Percentiles rank a stretch among this genome's conserved stretches.
Evolutionary conservation across 106 monocot species (phyloP).

Genomic region (Acorus calamus): DNA sequence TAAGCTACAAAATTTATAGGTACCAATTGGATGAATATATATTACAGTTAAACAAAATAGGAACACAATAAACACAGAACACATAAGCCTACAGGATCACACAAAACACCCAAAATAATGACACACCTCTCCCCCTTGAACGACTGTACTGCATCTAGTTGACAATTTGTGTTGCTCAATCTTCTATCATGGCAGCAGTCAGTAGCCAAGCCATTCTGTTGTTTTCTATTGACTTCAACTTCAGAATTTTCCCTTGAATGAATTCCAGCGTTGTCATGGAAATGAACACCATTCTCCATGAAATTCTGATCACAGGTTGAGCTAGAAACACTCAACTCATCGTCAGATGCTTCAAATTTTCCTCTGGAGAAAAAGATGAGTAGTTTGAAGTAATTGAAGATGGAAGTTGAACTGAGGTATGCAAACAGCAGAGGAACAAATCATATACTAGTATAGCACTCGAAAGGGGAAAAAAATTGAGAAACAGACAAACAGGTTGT

Average conservation of each 20-base stretch:
- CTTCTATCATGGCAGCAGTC: slow-evolving; percentile 9
- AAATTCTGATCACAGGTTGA: slow-evolving; percentile 5
- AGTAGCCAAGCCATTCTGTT: background rate
- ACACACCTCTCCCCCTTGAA: slow-evolving; percentile 20
- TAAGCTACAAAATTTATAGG: too few relatives aligned
- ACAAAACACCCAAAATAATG: background rate
- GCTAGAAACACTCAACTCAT: slow-evolving; percentile 7
- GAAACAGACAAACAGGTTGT: too few relatives aligned
- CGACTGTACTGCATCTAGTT: slow-evolving; percentile 6
- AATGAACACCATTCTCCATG: background rate
- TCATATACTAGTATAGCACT: too few relatives aligned
- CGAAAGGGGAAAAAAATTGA: too few relatives aligned
- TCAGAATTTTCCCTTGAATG: slow-evolving; percentile 5
- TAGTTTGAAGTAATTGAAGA: too few relatives aligned
- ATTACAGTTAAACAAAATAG: background rate
- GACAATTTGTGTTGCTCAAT: slow-evolving; percentile 13
- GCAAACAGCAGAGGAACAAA: too few relatives aligned
- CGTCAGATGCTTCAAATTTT: slow-evolving; percentile 15
- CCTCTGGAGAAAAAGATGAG: slow-evolving; percentile 1
- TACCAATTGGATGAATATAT: background rate
- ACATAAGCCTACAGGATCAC: background rate
- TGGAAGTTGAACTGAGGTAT: too few relatives aligned
- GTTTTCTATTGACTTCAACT: slow-evolving; percentile 20
- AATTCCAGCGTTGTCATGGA: slow-evolving; percentile 6
- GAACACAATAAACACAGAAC: background rate